Evolutionary conservation across 345 rosid species (phyloP).

Genomic region (Citrus medica): DNA sequence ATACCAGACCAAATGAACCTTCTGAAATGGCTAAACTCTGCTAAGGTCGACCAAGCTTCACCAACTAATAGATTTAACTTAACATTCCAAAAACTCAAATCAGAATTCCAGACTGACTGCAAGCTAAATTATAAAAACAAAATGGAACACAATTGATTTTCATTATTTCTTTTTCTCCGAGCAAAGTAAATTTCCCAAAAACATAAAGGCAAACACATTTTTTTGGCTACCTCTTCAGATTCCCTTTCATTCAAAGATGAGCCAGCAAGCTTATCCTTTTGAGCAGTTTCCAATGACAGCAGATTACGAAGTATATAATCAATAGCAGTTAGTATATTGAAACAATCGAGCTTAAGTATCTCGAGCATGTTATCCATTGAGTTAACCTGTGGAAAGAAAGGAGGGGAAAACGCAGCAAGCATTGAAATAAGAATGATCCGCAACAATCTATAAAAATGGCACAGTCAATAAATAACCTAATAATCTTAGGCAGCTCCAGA

Average conservation of each 20-base stretch:
- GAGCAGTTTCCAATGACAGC: slow-evolving; percentile 27
- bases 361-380: slow-evolving; percentile 48
- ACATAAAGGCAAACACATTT: neutral
- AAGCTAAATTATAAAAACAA: neutral
- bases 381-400: slow-evolving; percentile 44
- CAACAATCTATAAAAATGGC: neutral
- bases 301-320: slow-evolving; percentile 45
- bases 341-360: slow-evolving; percentile 65
- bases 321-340: slow-evolving; percentile 50
- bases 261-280: slow-evolving; percentile 24
- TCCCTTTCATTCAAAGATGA: slow-evolving; percentile 34
- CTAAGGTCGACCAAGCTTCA: neutral
- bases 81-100: neutral
- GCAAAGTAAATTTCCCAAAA: neutral
- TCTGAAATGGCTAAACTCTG: neutral
- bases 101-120: neutral
- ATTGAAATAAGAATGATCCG: neutral
- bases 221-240: slow-evolving; percentile 51
- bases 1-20: neutral
- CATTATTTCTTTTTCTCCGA: neutral
- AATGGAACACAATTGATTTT: neutral
- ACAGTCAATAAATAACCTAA: slow-evolving; percentile 7
- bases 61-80: neutral
- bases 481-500: slow-evolving; percentile 7
- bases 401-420: slow-evolving; percentile 4